phyloP scores from a whole-genome alignment of 2,329 filamentous ascomycete species.

The Cryoendolithus antarcticus region DNA sequence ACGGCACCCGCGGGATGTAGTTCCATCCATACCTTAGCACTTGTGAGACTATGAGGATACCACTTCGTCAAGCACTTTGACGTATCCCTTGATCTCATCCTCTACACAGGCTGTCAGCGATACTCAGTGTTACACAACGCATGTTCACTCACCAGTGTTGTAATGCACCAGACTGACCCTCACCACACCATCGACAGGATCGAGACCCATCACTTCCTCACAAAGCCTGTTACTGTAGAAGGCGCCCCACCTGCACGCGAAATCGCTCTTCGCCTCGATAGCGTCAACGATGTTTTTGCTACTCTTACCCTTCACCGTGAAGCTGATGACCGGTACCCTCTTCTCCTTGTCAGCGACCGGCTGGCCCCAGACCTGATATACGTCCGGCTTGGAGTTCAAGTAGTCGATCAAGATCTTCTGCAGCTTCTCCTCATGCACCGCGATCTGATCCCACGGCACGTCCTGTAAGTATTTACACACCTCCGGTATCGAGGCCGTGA shows the following conservation, averaged over 20 bases:
- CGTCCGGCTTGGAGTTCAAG: slow-evolving; percentile 38
- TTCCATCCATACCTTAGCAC: neutral
- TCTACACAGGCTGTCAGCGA: slow-evolving; percentile 24
- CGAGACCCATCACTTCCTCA: slow-evolving; percentile 42
- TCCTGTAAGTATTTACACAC: slow-evolving; percentile 44
- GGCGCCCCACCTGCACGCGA: slow-evolving; percentile 53
- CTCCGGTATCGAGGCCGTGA: slow-evolving; percentile 48
- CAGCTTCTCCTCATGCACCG: slow-evolving; percentile 47
- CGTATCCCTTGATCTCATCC: slow-evolving; percentile 43
- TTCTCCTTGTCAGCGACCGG: slow-evolving; percentile 33
- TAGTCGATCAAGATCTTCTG: slow-evolving; percentile 49
- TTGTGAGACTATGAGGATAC: slow-evolving; percentile 5
- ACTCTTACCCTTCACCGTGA: slow-evolving; percentile 45
- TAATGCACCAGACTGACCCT: slow-evolving; percentile 64
- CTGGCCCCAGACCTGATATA: slow-evolving; percentile 47
- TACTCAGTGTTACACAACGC: neutral
- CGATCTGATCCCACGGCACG: slow-evolving; percentile 39
- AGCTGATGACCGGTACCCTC: slow-evolving; percentile 56
- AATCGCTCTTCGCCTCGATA: slow-evolving; percentile 46
- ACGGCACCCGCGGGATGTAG: too few relatives aligned
- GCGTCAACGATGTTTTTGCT: slow-evolving; percentile 48
- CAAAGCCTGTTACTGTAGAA: slow-evolving; percentile 57
- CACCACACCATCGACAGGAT: slow-evolving; percentile 51
- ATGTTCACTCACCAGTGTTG: slow-evolving; percentile 46
- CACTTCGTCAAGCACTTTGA: slow-evolving; percentile 41